Evolutionary conservation across 2,329 filamentous ascomycete species (phyloP).

Genomic region (Fusarium verrucosum): DNA sequence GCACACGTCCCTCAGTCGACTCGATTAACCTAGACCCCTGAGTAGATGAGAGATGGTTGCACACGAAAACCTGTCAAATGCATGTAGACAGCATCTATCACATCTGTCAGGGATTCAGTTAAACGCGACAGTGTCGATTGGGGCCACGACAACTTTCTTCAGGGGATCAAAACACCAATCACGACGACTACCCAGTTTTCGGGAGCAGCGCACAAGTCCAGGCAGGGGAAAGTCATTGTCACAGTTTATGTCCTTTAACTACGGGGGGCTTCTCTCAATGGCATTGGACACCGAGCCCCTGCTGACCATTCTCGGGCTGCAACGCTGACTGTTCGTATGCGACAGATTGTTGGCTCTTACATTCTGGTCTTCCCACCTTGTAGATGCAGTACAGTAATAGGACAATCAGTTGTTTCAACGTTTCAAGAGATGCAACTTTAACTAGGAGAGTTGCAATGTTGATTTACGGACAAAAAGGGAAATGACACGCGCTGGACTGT

Average conservation of each 20-base stretch:
- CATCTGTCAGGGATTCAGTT: constrained; percentile 23
- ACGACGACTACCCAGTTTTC: constrained; percentile 15
- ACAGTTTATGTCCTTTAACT: constrained; percentile 14
- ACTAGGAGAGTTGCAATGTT: constrained; percentile 1
- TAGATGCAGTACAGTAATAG: not conserved
- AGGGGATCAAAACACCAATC: constrained; percentile 40
- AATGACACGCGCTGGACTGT: not conserved
- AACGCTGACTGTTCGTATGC: constrained; percentile 8
- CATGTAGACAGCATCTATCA: constrained; percentile 28
- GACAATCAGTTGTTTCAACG: not conserved
- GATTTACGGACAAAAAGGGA: not conserved
- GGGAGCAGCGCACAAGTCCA: constrained; percentile 8
- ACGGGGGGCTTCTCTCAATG: not conserved
- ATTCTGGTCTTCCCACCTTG: constrained; percentile 27
- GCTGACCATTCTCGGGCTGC: constrained; percentile 17
- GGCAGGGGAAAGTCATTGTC: constrained; percentile 18
- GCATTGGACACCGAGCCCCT: constrained; percentile 28
- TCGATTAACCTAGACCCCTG: not conserved
- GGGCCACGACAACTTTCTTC: constrained; percentile 41
- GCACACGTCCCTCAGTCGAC: constrained; percentile 1
- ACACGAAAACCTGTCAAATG: constrained; percentile 4
- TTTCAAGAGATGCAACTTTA: constrained; percentile 17
- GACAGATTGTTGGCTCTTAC: constrained; percentile 21
- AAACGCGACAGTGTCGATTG: constrained; percentile 30
- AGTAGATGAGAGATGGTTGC: not conserved